phyloP scores from a whole-genome alignment of 805 yeast genomes.

The Zygotorulaspora sp. region DNA sequence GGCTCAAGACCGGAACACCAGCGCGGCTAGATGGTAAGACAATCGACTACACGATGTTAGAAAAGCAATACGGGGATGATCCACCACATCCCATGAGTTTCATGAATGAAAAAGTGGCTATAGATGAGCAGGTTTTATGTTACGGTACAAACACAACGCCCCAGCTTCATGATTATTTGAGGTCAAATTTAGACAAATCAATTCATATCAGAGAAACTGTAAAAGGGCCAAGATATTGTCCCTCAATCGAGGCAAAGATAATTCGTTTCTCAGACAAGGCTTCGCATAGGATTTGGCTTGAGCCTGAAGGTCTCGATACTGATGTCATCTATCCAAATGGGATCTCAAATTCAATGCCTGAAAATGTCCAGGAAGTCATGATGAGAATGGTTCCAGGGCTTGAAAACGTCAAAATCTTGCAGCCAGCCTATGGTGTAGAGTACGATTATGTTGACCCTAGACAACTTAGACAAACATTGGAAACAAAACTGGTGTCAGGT shows the following conservation, averaged over 20 bases:
- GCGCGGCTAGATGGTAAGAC: conserved; percentile 74
- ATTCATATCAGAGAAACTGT: conserved; percentile 91
- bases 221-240: conserved; percentile 96
- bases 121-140: conserved; percentile 61
- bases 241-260: conserved; percentile 88
- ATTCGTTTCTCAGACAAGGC: conserved; percentile 72
- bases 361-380: conserved; percentile 75
- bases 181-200: conserved; percentile 69
- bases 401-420: conserved; percentile 80
- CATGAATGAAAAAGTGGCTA: conserved; percentile 62
- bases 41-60: conserved; percentile 61
- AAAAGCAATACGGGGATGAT: conserved; percentile 71
- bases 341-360: conserved; percentile 93
- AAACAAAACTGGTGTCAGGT: conserved; percentile 75
- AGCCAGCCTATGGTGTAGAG: conserved; percentile 99
- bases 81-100: conserved; percentile 91
- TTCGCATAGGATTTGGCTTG: conserved; percentile 85
- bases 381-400: conserved; percentile 80
- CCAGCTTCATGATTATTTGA: conserved; percentile 63
- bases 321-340: conserved; percentile 95
- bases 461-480: conserved; percentile 70
- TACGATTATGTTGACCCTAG: conserved; percentile 95
- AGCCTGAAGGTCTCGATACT: conserved; percentile 89
- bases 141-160: conserved; percentile 76
- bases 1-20: conserved; percentile 96